These are phyloP conservation scores for Ascodesmis nigricans DNA, from an alignment of 495 filamentous ascomycete species.

Conservation along the genomic window DNA sequence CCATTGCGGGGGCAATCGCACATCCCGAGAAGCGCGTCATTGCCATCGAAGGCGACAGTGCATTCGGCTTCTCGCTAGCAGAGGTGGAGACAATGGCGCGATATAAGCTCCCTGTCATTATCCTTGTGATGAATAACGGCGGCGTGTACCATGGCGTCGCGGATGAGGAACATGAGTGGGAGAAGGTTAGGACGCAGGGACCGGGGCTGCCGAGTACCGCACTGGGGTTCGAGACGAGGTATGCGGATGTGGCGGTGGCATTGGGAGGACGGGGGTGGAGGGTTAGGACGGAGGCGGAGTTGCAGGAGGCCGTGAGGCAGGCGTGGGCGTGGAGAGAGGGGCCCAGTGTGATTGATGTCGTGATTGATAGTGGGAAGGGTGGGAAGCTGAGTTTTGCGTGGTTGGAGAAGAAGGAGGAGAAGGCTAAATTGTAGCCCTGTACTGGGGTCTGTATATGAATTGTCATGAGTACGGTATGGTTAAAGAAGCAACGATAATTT, in stretches of 20 bases:
- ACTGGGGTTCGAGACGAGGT: slow-evolving; percentile 35
- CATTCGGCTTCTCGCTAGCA: slow-evolving; percentile 40
- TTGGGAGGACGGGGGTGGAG: slow-evolving; percentile 35
- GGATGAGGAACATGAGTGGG: slow-evolving; percentile 22
- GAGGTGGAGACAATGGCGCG: slow-evolving; percentile 46
- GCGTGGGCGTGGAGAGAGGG: slow-evolving; percentile 29
- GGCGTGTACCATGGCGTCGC: slow-evolving; percentile 40
- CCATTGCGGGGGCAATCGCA: slow-evolving; percentile 38
- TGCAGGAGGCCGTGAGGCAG: slow-evolving; percentile 30
- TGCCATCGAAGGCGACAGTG: slow-evolving; percentile 39
- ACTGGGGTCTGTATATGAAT: no score
- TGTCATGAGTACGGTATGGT: not conserved
- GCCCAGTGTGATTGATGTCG: slow-evolving; percentile 36
- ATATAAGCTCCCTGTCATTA: slow-evolving; percentile 37
- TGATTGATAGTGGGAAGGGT: slow-evolving; percentile 34
- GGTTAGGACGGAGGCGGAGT: slow-evolving; percentile 32
- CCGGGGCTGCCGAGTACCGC: slow-evolving; percentile 32
- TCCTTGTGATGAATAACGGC: slow-evolving; percentile 43
- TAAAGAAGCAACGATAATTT: no score
- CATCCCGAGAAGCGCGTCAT: slow-evolving; percentile 36
- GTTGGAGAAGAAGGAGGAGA: slow-evolving; percentile 19
- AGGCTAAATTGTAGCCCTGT: slow-evolving; percentile 5
- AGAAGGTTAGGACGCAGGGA: slow-evolving; percentile 16
- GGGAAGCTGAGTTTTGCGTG: slow-evolving; percentile 27
- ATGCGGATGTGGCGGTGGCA: slow-evolving; percentile 36